Evolutionary conservation across 2,329 filamentous ascomycete genomes (phyloP), one percentile per base, ranked within the genome.

Genomic region (Neonectria coccinea): DNA sequence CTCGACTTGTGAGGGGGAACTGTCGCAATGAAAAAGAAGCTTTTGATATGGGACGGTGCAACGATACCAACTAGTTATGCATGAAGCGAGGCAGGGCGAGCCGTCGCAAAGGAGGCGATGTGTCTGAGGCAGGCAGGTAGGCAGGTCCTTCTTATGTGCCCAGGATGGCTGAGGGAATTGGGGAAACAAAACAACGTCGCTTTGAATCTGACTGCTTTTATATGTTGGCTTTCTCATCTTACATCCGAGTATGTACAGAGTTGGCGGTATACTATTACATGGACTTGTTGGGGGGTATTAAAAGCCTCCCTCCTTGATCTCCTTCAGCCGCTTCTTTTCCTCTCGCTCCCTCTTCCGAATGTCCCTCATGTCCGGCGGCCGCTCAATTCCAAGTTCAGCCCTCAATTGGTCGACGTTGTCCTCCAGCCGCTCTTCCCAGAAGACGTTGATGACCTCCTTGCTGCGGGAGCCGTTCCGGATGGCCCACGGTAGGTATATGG

Each of bases 371-470:
- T 98, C 94, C 8, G 94, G 93, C 39, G 96, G 96, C 76, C 88
- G 89, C 82, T 98, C 93, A 59, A 99, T 94, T 2, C 92, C 90
- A 72, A 99, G 77, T 76, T 94, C 86, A 5, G 75, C 78, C 69
- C 96, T 86, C 77, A 99, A 76, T 69, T 90, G 92, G 56, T 88
- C 85, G 27, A 97, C 92, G 78, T 97, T 91, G 62, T 89, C 92
- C 81, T 94, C 91, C 70, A 99, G 80, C 81, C 95, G 88, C 83
- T 98, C 93, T 80, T 99, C 96, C 96, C 96, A 99, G 77, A 97
- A 99, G 1, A 99, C 90, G 78, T 97, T 97, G 70, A 99, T 94
- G 36, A 98, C 84, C 75, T 97, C 92, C 73, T 91, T 88, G 52
- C 89, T 86, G 59, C 86, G 82, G 68, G 93, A 78, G 14, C 96